Evolutionary conservation across 352 stramenopile species (phyloP).

Genomic region (Globisporangium cederbergense): DNA sequence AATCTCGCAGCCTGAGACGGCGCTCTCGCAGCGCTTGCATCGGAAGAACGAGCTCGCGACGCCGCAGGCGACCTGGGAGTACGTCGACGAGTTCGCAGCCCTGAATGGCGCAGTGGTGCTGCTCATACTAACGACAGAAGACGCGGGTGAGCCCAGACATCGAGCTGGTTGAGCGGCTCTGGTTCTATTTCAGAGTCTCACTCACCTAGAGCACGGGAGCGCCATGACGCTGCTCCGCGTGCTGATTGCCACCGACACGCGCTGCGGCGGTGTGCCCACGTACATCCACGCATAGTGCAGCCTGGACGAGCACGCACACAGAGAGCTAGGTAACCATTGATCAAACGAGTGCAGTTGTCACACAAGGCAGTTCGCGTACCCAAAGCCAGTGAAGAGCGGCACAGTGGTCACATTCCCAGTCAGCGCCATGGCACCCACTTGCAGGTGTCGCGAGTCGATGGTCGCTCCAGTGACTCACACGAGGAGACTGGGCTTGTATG

Average conservation of each 20-base stretch:
- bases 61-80: conserved; percentile 59
- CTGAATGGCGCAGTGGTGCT: conserved; percentile 70
- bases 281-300: conserved; percentile 80
- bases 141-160: no score
- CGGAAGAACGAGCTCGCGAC: conserved; percentile 38
- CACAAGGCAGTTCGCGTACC: not conserved
- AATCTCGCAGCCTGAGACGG: conserved; percentile 47
- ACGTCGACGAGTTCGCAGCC: conserved; percentile 52
- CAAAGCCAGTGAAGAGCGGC: not conserved
- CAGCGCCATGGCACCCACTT: not conserved
- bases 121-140: not conserved
- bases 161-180: conserved; percentile 45
- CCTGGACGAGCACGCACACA: not conserved
- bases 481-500: not conserved
- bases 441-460: not conserved
- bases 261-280: conserved; percentile 67
- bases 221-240: conserved; percentile 70
- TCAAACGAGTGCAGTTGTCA: not conserved
- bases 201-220: conserved; percentile 67
- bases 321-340: not conserved
- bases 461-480: not conserved
- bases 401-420: not conserved
- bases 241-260: conserved; percentile 71
- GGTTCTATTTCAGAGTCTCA: conserved; percentile 2
- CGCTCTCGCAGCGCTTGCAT: conserved; percentile 39